Conservation (phyloP, 2,329 filamentous ascomycete species). For the Nemania bipapillata region DNA sequence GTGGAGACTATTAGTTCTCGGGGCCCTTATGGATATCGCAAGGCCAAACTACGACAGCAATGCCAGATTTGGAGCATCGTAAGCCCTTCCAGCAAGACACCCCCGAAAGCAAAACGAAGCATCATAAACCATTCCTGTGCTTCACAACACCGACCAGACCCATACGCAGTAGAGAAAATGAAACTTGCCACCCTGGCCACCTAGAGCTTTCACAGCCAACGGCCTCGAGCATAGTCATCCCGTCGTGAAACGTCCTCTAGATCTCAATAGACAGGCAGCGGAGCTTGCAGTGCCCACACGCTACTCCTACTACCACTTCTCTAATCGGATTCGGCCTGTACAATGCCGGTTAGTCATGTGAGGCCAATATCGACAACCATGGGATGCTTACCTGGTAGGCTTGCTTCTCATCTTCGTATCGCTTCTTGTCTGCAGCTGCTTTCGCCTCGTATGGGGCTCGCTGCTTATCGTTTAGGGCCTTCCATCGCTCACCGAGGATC, state of each 20-base stretch:
- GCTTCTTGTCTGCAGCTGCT: slow-evolving; percentile 97
- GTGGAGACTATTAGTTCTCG: slow-evolving; percentile 37
- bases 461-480: slow-evolving; percentile 93
- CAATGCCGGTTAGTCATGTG: slow-evolving; percentile 35
- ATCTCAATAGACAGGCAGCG: slow-evolving; percentile 27
- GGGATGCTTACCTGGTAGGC: slow-evolving; percentile 80
- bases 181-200: slow-evolving; percentile 45
- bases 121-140: slow-evolving; percentile 50
- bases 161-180: slow-evolving; percentile 50
- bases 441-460: slow-evolving; percentile 95
- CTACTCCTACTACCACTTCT: neutral
- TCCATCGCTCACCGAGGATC: slow-evolving; percentile 98
- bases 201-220: slow-evolving; percentile 40
- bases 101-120: slow-evolving; percentile 48
- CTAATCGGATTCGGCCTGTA: slow-evolving; percentile 55
- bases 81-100: slow-evolving; percentile 39
- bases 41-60: slow-evolving; percentile 35
- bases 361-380: neutral
- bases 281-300: slow-evolving; percentile 12
- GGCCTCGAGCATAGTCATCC: slow-evolving; percentile 46
- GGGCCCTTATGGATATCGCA: slow-evolving; percentile 30
- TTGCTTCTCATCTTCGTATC: slow-evolving; percentile 97
- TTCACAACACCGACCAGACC: slow-evolving; percentile 51
- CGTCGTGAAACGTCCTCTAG: slow-evolving; percentile 46
- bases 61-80: slow-evolving; percentile 37